Evolutionary conservation across 371 early-diverging fungal species (phyloP).

Genomic region (Syncephalastrum racemosum): DNA sequence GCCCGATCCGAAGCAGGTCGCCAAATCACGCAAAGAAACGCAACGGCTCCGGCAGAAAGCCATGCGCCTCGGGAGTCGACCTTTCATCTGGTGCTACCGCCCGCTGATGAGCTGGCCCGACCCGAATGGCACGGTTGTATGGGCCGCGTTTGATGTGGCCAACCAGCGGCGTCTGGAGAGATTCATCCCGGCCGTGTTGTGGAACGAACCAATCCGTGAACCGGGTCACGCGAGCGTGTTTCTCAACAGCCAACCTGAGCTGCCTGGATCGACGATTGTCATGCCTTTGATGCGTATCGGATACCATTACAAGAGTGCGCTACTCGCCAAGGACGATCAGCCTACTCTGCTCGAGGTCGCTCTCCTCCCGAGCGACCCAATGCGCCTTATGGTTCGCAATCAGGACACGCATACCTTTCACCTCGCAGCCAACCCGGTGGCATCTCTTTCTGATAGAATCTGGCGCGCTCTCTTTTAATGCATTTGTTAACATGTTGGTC

Average conservation of each 20-base stretch:
- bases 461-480: too few species aligned
- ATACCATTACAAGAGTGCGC: slow-evolving; percentile 6
- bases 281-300: slow-evolving; percentile 9
- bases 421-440: too few species aligned
- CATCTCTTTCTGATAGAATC: too few species aligned
- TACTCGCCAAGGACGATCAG: not conserved
- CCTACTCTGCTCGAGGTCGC: slow-evolving; percentile 8
- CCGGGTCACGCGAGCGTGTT: slow-evolving; percentile 1
- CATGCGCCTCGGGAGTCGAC: slow-evolving; percentile 6
- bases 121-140: slow-evolving; percentile 7
- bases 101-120: slow-evolving; percentile 8
- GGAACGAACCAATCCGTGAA: slow-evolving; percentile 4
- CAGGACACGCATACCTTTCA: too few species aligned
- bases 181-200: slow-evolving; percentile 8
- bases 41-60: slow-evolving; percentile 6
- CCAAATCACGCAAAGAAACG: slow-evolving; percentile 13
- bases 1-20: not conserved
- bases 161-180: slow-evolving; percentile 17
- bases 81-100: slow-evolving; percentile 23
- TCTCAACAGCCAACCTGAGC: slow-evolving; percentile 11
- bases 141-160: slow-evolving; percentile 19
- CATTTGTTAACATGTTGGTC: too few species aligned
- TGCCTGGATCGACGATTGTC: slow-evolving; percentile 12
- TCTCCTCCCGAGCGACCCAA: slow-evolving; percentile 7
- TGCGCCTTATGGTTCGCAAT: too few species aligned